Conservation (phyloP, 331 rosid genomes). For the Stylosanthes scabra region DNA sequence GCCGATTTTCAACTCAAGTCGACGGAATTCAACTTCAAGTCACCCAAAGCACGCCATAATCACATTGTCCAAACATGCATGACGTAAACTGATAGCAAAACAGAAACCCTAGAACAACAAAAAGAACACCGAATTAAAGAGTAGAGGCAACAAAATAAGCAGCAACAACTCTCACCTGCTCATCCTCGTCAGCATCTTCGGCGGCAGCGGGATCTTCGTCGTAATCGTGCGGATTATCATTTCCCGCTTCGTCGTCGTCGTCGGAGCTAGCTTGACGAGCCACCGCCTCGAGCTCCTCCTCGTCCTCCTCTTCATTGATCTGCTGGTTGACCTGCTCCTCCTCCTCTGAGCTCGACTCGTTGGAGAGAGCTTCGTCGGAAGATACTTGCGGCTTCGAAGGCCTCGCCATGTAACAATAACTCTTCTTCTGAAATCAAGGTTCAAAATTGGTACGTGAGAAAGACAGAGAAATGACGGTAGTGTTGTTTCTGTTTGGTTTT, state of each 20-base stretch:
- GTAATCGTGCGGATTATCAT: slow-evolving; percentile 24
- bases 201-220: slow-evolving; percentile 54
- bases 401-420: slow-evolving; percentile 62
- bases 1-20: slow-evolving; percentile 18
- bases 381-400: slow-evolving; percentile 62
- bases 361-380: slow-evolving; percentile 78
- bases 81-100: neutral
- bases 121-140: neutral
- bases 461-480: neutral
- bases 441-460: slow-evolving; percentile 51
- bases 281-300: slow-evolving; percentile 95
- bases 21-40: slow-evolving; percentile 18
- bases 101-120: slow-evolving; percentile 28
- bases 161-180: slow-evolving; percentile 49
- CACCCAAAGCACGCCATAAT: neutral
- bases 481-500: slow-evolving; percentile 1
- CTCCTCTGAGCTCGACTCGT: slow-evolving; percentile 58
- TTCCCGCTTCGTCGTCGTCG: slow-evolving; percentile 59
- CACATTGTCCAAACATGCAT: neutral
- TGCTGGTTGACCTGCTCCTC: slow-evolving; percentile 71
- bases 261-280: slow-evolving; percentile 87
- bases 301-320: slow-evolving; percentile 78
- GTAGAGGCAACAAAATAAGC: neutral
- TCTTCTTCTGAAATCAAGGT: slow-evolving; percentile 17
- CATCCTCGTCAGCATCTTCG: slow-evolving; percentile 64